Conservation (phyloP, 202 grass and related monocot genomes). For the Saccharum hybrid region DNA sequence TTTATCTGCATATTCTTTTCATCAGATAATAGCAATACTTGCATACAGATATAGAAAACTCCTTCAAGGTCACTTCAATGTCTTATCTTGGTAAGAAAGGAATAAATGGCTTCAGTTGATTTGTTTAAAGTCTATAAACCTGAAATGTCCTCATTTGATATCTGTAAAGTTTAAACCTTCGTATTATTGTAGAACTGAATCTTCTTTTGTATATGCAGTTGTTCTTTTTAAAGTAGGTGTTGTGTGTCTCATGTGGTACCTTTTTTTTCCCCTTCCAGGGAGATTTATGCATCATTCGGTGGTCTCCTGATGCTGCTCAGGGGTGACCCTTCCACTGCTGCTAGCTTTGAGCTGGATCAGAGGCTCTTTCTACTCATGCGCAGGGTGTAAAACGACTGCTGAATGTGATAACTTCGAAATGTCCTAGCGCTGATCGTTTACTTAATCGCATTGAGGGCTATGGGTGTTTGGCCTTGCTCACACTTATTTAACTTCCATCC, state of each 20-base stretch:
- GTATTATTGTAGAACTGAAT: neutral
- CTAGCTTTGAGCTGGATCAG: conserved; percentile 61
- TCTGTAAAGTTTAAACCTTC: neutral
- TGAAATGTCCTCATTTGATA: neutral
- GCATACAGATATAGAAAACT: neutral
- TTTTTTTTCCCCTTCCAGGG: conserved; percentile 34
- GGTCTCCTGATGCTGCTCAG: conserved; percentile 70
- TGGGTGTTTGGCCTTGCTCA: neutral
- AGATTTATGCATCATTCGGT: conserved; percentile 70
- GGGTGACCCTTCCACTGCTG: conserved; percentile 61
- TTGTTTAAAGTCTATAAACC: neutral
- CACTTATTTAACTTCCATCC: neutral
- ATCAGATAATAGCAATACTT: neutral
- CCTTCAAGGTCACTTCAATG: neutral
- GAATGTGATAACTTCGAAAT: neutral
- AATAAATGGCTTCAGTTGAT: neutral
- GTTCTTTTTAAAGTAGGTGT: neutral
- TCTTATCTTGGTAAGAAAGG: neutral
- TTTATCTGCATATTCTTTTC: neutral
- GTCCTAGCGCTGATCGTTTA: neutral
- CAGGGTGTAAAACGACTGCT: conserved; percentile 37
- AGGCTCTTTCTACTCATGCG: conserved; percentile 71
- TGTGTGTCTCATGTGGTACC: conserved; percentile 27
- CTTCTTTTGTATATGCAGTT: neutral
- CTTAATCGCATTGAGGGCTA: neutral